A percentile compares a stretch with the other conserved stretches of the same genome.
Conservation (phyloP, 129 eudicot genomes). For the Tagetes erecta region DNA sequence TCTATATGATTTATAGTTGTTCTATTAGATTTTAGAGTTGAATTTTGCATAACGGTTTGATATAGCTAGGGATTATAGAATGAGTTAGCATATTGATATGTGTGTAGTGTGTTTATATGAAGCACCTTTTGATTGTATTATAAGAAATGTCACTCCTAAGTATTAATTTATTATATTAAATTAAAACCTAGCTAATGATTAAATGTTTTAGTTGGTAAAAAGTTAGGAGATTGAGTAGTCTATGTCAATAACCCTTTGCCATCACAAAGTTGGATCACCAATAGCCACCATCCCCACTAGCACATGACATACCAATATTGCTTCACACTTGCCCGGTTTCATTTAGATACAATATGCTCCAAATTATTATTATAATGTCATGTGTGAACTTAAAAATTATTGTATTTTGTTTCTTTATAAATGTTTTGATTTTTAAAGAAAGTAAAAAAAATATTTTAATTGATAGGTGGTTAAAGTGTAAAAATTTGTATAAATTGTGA, state of each 20-base stretch:
- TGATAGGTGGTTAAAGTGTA: too few relatives aligned
- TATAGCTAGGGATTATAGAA: too few relatives aligned
- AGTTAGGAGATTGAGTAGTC: conserved; percentile 25
- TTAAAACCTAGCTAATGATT: neutral
- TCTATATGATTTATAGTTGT: too few relatives aligned
- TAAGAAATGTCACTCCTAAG: neutral
- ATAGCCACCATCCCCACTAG: conserved; percentile 29
- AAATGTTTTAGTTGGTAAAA: neutral
- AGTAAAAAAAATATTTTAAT: too few relatives aligned
- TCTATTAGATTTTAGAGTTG: neutral
- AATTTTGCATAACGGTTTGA: neutral
- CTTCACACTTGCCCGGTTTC: conserved; percentile 26
- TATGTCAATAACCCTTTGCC: conserved; percentile 28
- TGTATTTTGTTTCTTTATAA: neutral
- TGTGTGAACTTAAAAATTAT: conserved; percentile 4
- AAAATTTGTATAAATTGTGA: too few relatives aligned
- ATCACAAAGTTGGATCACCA: conserved; percentile 27
- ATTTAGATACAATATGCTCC: conserved; percentile 7
- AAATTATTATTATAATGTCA: conserved; percentile 1
- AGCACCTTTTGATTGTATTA: neutral
- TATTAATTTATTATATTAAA: neutral
- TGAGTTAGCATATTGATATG: too few relatives aligned
- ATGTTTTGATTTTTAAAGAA: neutral
- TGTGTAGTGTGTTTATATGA: too few relatives aligned
- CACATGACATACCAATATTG: conserved; percentile 23